Percentiles rank a stretch among this genome's conserved stretches.
Evolutionary conservation across 2,329 filamentous ascomycete species (phyloP).

Genomic region (Stachybotrys chartarum): DNA sequence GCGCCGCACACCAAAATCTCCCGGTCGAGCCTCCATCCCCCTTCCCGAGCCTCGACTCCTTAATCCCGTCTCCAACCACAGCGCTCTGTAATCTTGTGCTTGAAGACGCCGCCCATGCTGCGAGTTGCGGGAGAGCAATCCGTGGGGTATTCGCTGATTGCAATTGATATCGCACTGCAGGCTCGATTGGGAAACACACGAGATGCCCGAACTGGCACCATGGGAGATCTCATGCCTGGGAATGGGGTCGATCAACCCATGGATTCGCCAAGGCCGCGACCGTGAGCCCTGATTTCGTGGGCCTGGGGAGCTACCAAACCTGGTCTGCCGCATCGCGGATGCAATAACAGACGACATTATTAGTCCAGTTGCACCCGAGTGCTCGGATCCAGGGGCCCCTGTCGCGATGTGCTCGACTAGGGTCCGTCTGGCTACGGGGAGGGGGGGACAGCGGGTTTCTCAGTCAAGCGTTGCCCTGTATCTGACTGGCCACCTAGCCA

Average conservation of each 20-base stretch:
- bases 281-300: background rate
- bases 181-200: background rate
- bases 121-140: background rate
- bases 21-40: background rate
- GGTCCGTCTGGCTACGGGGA: background rate
- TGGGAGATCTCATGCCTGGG: background rate
- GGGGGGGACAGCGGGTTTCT: background rate
- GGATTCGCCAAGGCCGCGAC: conserved; percentile 1
- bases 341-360: background rate
- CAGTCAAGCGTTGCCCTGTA: background rate
- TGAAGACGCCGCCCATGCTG: background rate
- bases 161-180: background rate
- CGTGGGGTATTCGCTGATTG: no score
- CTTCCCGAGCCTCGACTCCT: background rate
- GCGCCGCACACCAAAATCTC: background rate
- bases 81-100: background rate
- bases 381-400: background rate
- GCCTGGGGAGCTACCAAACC: background rate
- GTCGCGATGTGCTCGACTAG: background rate
- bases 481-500: background rate
- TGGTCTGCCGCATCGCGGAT: background rate
- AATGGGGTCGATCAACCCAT: background rate
- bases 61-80: background rate
- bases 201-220: background rate
- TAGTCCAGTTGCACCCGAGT: background rate